A percentile compares a stretch with the other conserved stretches of the same genome.
These are phyloP conservation scores for Trypanosoma rangeli DNA, from an alignment of 208 protist genomes.

Conservation along the genomic window DNA sequence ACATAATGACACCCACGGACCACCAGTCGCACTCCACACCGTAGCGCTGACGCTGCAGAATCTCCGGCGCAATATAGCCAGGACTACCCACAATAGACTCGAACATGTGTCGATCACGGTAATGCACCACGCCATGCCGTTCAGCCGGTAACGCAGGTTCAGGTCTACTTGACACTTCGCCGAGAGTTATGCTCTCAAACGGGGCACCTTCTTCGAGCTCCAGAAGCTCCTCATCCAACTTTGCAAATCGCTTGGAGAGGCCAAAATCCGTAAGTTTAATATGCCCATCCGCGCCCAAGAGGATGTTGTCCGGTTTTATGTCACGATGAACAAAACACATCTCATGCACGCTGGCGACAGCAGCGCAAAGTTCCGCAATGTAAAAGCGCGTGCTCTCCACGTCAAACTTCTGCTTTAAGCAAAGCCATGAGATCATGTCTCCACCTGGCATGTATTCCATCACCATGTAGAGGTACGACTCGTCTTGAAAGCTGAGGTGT, in stretches of 20 bases:
- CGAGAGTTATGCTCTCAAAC: background rate
- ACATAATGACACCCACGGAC: slow-evolving; percentile 98
- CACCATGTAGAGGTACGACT: slow-evolving; percentile 92
- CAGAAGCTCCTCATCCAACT: slow-evolving; percentile 62
- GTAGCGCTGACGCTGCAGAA: slow-evolving; percentile 93
- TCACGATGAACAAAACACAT: slow-evolving; percentile 94
- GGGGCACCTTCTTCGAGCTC: slow-evolving; percentile 42
- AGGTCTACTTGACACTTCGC: background rate
- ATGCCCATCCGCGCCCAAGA: slow-evolving; percentile 95
- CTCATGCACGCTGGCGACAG: slow-evolving; percentile 89
- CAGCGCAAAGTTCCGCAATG: slow-evolving; percentile 90
- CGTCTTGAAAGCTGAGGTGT: slow-evolving; percentile 92
- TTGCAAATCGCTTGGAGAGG: slow-evolving; percentile 91
- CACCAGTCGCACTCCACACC: slow-evolving; percentile 97
- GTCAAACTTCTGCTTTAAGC: slow-evolving; percentile 87
- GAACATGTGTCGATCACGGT: slow-evolving; percentile 57
- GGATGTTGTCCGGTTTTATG: slow-evolving; percentile 98
- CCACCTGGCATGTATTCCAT: slow-evolving; percentile 95
- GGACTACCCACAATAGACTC: slow-evolving; percentile 96
- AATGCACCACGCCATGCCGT: slow-evolving; percentile 14
- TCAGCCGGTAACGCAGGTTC: background rate
- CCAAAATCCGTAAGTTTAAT: slow-evolving; percentile 98
- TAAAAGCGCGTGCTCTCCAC: slow-evolving; percentile 89
- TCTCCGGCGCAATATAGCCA: slow-evolving; percentile 97
- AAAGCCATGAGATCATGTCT: slow-evolving; percentile 93